These are phyloP conservation scores for Ceratocystis destructans DNA, from an alignment of 2,329 filamentous ascomycete species.

Conservation along the genomic window DNA sequence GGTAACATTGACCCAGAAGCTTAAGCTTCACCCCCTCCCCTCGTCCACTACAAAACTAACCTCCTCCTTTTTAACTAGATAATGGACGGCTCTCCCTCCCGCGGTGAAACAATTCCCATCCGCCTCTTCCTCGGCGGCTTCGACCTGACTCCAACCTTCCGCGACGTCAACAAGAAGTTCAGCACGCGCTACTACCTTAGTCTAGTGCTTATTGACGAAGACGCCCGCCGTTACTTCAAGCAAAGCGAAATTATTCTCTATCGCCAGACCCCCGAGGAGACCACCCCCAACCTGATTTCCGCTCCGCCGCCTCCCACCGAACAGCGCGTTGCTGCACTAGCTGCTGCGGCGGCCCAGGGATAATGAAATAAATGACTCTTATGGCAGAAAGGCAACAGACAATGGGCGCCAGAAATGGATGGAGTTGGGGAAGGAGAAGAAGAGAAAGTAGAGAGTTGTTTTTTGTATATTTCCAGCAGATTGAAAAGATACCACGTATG, in stretches of 20 bases:
- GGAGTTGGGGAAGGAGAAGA: neutral
- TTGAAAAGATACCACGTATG: constrained; percentile 7
- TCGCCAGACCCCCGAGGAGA: constrained; percentile 54
- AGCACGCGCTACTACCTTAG: constrained; percentile 96
- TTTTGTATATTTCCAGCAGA: constrained; percentile 1
- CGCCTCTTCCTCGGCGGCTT: constrained; percentile 94
- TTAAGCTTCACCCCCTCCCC: constrained; percentile 7
- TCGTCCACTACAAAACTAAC: neutral
- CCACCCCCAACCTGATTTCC: constrained; percentile 17
- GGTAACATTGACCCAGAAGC: constrained; percentile 32
- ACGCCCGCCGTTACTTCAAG: constrained; percentile 95
- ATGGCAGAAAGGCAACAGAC: constrained; percentile 19
- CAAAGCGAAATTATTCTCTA: constrained; percentile 97
- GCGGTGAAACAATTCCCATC: constrained; percentile 91
- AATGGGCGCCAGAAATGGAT: neutral
- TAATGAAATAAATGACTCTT: neutral
- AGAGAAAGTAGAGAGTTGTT: neutral
- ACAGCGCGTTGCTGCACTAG: constrained; percentile 31
- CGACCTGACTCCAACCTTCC: constrained; percentile 93
- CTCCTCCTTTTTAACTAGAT: constrained; percentile 41
- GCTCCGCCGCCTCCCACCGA: constrained; percentile 32
- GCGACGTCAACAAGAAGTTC: constrained; percentile 99
- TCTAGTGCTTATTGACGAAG: constrained; percentile 89
- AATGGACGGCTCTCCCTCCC: constrained; percentile 97
- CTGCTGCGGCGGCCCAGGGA: constrained; percentile 21